Conservation (phyloP, 2,329 filamentous ascomycete genomes). For the Byssochlamys sp. region DNA sequence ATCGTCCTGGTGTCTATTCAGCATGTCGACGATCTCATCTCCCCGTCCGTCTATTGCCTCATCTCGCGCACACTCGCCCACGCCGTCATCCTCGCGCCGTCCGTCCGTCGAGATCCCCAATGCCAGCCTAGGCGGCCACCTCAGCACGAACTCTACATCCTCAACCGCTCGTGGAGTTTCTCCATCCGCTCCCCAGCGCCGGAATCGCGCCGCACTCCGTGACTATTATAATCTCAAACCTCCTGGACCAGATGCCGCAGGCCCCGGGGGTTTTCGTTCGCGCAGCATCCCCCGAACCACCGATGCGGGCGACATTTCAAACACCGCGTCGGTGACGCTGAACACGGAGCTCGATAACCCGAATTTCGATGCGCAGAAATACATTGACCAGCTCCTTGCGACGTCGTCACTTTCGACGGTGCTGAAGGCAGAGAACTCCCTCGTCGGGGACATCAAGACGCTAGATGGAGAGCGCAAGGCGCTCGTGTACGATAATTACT, state of each 20-base stretch:
- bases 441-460: slow-evolving; percentile 65
- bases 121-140: background rate
- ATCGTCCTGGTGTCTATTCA: slow-evolving; percentile 3
- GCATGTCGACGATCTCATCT: slow-evolving; percentile 52
- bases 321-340: slow-evolving; percentile 18
- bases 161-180: slow-evolving; percentile 34
- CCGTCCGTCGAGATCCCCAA: slow-evolving; percentile 57
- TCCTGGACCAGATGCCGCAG: slow-evolving; percentile 25
- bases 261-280: slow-evolving; percentile 18
- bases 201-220: slow-evolving; percentile 77
- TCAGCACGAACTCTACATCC: slow-evolving; percentile 43
- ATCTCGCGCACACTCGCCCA: slow-evolving; percentile 44
- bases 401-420: slow-evolving; percentile 35
- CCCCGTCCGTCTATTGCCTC: slow-evolving; percentile 51
- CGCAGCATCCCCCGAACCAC: slow-evolving; percentile 34
- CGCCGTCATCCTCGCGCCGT: slow-evolving; percentile 65
- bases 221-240: slow-evolving; percentile 85
- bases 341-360: slow-evolving; percentile 59
- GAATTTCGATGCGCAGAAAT: slow-evolving; percentile 61
- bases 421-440: slow-evolving; percentile 35
- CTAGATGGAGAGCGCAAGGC: slow-evolving; percentile 95
- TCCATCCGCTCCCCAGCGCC: slow-evolving; percentile 34
- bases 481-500: slow-evolving; percentile 96
- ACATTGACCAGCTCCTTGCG: slow-evolving; percentile 33
- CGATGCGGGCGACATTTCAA: slow-evolving; percentile 31